Conservation (phyloP, 139 green algal species). For the Chlamydomonas eustigma region DNA sequence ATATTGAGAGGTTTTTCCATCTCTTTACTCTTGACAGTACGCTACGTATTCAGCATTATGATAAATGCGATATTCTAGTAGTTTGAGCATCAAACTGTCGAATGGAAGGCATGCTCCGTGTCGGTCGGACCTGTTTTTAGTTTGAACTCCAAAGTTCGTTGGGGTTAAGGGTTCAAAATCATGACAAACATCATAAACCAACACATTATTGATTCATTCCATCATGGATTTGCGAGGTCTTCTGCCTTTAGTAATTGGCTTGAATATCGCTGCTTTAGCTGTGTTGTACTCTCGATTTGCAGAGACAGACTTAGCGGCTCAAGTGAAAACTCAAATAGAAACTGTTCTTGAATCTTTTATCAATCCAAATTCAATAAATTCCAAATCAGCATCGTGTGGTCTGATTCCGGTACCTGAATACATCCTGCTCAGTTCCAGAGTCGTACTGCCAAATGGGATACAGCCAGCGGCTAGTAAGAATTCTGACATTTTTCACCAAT, state of each 20-base stretch:
- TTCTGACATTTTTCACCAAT: too few species aligned
- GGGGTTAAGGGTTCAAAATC: too few species aligned
- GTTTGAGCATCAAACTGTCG: too few species aligned
- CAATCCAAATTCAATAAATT: neutral
- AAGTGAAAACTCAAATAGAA: neutral
- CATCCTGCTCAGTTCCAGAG: neutral
- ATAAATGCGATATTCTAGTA: too few species aligned
- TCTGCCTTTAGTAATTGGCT: conserved; percentile 2
- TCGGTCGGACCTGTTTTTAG: too few species aligned
- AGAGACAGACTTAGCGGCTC: neutral
- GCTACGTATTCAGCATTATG: too few species aligned
- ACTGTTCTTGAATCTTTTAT: neutral
- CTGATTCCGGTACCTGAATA: conserved; percentile 8
- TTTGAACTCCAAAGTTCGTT: too few species aligned
- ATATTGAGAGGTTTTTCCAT: too few species aligned
- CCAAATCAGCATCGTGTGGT: neutral
- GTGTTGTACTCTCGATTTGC: conserved; percentile 33
- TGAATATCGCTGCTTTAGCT: conserved; percentile 18
- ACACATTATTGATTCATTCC: too few species aligned
- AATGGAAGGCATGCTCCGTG: too few species aligned
- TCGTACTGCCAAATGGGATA: conserved; percentile 28
- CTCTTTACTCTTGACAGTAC: too few species aligned
- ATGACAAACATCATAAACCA: too few species aligned
- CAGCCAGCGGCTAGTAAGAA: conserved; percentile 35
- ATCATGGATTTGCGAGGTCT: neutral